Conservation (phyloP, 768 basidiomycete genomes). For the Podaxis sp. region DNA sequence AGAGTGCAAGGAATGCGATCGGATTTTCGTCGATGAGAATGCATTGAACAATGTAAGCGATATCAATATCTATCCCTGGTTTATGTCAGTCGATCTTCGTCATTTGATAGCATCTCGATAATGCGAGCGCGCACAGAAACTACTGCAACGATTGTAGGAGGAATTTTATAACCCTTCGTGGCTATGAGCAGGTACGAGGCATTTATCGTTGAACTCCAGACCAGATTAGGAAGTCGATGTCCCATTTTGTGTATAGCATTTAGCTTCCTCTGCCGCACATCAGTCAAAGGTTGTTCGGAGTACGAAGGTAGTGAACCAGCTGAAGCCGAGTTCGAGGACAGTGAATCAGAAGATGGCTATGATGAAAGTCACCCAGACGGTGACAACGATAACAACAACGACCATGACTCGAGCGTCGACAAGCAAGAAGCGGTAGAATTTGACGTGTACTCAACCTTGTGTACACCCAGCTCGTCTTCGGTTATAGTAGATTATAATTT, state of each 20-base stretch:
- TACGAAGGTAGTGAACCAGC: not conserved
- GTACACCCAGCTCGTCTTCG: too few species aligned
- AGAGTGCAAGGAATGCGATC: slow-evolving; percentile 9
- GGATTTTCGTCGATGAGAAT: not conserved
- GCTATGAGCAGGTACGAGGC: not conserved
- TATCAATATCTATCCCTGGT: not conserved
- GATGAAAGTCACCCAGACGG: too few species aligned
- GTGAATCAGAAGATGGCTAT: too few species aligned
- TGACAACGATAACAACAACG: too few species aligned
- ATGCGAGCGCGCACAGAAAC: not conserved
- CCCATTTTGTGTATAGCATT: not conserved
- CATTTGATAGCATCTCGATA: not conserved
- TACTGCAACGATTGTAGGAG: not conserved
- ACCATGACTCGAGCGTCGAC: too few species aligned
- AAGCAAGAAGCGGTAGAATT: too few species aligned
- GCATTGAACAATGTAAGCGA: slow-evolving; percentile 1
- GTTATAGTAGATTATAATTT: too few species aligned
- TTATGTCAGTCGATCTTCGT: not conserved
- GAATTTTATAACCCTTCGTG: not conserved
- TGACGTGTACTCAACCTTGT: too few species aligned
- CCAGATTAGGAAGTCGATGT: not conserved
- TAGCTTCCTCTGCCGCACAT: not conserved
- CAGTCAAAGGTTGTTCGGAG: not conserved
- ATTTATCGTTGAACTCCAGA: not conserved
- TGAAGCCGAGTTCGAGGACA: too few species aligned